Base-by-base conservation (phyloP, 2,329 filamentous ascomycete genomes). In the Teratosphaeria zuluensis region DNA sequence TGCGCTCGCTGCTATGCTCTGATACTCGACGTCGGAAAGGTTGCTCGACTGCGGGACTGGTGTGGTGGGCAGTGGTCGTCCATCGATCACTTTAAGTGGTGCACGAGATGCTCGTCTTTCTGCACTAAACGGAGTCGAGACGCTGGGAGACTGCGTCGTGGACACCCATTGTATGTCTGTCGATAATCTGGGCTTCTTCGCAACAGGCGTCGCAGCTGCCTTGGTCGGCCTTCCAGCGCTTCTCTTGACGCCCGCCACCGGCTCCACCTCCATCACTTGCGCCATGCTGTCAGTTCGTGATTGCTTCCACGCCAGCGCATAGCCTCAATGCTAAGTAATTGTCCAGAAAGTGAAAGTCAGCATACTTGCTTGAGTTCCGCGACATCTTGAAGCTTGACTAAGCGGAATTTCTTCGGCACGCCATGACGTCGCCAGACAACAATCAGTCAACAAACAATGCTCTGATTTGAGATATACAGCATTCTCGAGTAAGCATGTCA, bases 1-100 rank as follows among this genome's bases (percentile, higher is more conserved):
- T 64, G 86, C 88, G 73, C 89, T 90, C 66, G 90, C 87, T 58
- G 84, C 81, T 48, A 92, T 80, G 28, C 84, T 83, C 74, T 92
- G 89, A 68, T 86, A 92, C 14, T 90, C 87, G 63, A 80, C 81
- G 4, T 74, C 69, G 0, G 85, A 75, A 6, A 92, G 76, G 61
- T 85, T 79, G 7, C 82, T 79, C 0, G 84, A 75, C 70, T 94
- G 89, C 16, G 84, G 78, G 54, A 83, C 79, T 64, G 86, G 81
- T 14, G 91, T 80, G 0, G 85, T 89, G 2, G 89, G 89, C 33
- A 92, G 75, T 16, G 88, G 85, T 67, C 87, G 84, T 54, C 84
- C 85, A 1, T 86, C 74, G 65, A 81, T 76, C 38, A 91, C 75
- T 53, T 82, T 83, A 62, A 79, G 83, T 30, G 88, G 88, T 57